Percentiles rank a stretch among this genome's conserved stretches.
These are phyloP conservation scores for Aspergillus sp. DNA, from an alignment of 2,329 filamentous ascomycete species.

Conservation along the genomic window DNA sequence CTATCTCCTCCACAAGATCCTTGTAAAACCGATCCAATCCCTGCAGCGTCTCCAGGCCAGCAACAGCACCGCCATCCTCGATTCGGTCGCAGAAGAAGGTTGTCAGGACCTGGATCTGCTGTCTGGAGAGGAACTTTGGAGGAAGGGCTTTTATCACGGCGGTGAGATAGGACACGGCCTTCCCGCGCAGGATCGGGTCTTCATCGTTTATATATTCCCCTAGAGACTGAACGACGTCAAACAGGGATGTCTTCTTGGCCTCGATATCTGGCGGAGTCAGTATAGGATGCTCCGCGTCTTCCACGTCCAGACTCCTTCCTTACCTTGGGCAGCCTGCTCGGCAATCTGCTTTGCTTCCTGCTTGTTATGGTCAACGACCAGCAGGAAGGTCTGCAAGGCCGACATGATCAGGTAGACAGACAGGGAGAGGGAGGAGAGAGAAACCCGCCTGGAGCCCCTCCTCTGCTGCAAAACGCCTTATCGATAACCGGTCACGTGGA, in stretches of 20 bases:
- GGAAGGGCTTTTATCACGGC: constrained; percentile 40
- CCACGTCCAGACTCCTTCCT: constrained; percentile 8
- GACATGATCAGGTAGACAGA: constrained; percentile 33
- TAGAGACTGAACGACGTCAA: constrained; percentile 54
- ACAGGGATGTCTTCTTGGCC: constrained; percentile 50
- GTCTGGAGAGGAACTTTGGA: constrained; percentile 48
- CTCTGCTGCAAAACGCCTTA: constrained; percentile 14
- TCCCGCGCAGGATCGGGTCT: constrained; percentile 50
- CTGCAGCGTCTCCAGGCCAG: constrained; percentile 51
- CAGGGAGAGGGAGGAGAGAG: not conserved
- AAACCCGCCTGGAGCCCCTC: constrained; percentile 5
- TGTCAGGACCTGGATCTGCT: constrained; percentile 54
- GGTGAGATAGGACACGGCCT: constrained; percentile 42
- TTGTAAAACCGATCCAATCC: constrained; percentile 51
- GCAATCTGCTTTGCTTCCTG: constrained; percentile 38
- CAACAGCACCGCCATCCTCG: constrained; percentile 52
- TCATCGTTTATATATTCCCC: constrained; percentile 60
- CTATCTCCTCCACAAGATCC: constrained; percentile 45
- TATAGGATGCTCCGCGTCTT: constrained; percentile 6
- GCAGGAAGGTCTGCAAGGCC: constrained; percentile 40
- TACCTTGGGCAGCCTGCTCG: constrained; percentile 36
- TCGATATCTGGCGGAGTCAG: constrained; percentile 43
- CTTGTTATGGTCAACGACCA: constrained; percentile 39
- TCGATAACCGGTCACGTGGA: constrained; percentile 15
- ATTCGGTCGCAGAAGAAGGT: constrained; percentile 58